These are phyloP conservation scores for Sisymbrium altissimum DNA, from an alignment of 345 rosid species.

Conservation along the genomic window DNA sequence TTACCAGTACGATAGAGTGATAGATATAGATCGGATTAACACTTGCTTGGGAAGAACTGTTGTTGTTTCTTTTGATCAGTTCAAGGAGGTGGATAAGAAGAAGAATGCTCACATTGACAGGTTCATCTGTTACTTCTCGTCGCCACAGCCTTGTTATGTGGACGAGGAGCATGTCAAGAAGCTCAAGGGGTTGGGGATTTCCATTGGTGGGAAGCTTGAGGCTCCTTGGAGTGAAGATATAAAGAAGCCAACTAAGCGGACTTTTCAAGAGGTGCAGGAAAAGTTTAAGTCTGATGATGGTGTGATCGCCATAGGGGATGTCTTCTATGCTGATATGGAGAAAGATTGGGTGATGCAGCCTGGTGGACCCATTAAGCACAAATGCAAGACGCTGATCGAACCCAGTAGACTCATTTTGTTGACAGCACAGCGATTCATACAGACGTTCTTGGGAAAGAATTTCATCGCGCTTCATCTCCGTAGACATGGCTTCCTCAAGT, in stretches of 20 bases:
- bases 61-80: constrained; percentile 71
- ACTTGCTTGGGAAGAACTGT: constrained; percentile 68
- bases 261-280: constrained; percentile 50
- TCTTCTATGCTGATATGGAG: constrained; percentile 75
- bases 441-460: constrained; percentile 83
- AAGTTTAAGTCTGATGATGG: constrained; percentile 58
- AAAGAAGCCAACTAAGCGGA: constrained; percentile 60
- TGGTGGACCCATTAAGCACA: constrained; percentile 86
- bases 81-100: constrained; percentile 28
- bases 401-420: constrained; percentile 71
- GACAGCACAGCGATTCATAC: constrained; percentile 85
- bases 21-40: constrained; percentile 67
- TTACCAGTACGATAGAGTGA: constrained; percentile 65
- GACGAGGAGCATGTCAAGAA: constrained; percentile 81
- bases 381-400: constrained; percentile 83
- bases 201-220: constrained; percentile 64
- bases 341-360: constrained; percentile 82
- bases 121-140: constrained; percentile 74
- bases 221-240: constrained; percentile 83
- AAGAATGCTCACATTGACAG: constrained; percentile 47
- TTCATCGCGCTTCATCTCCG: constrained; percentile 89
- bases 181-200: constrained; percentile 68
- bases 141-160: constrained; percentile 67
- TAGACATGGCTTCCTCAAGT: constrained; percentile 92
- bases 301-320: constrained; percentile 89